A percentile compares a stretch with the other conserved stretches of the same genome.
phyloP scores from a whole-genome alignment of 2,329 filamentous ascomycete genomes.

The Aaosphaeria pasadenensis region DNA sequence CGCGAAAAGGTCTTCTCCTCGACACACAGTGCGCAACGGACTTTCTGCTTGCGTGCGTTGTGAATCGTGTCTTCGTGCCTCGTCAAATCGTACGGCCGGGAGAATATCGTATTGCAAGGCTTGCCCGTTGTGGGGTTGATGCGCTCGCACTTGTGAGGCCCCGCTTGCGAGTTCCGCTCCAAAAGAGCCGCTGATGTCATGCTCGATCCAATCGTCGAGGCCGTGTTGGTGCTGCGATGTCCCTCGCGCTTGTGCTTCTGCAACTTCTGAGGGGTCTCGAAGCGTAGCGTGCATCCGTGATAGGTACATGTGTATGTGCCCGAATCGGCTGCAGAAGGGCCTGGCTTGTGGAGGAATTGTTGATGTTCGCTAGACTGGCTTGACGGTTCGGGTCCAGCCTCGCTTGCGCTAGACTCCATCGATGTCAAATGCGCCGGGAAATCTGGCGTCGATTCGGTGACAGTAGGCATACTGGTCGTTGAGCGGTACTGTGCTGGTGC shows the following conservation, averaged over 20 bases:
- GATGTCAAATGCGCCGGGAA: conserved; percentile 59
- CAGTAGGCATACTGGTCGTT: conserved; percentile 23
- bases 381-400: conserved; percentile 44
- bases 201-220: conserved; percentile 12
- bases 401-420: conserved; percentile 61
- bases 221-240: conserved; percentile 58
- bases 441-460: conserved; percentile 48
- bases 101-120: conserved; percentile 91
- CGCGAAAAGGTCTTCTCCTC: conserved; percentile 97
- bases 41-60: conserved; percentile 90
- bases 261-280: conserved; percentile 80
- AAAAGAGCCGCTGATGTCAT: conserved; percentile 56
- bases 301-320: conserved; percentile 97
- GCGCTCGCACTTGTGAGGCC: conserved; percentile 87
- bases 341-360: conserved; percentile 50
- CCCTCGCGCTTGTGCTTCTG: conserved; percentile 96
- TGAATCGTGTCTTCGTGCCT: conserved; percentile 97
- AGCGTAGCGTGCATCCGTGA: conserved; percentile 82
- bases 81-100: conserved; percentile 91
- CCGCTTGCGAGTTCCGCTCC: conserved; percentile 78
- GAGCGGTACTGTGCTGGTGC: conserved; percentile 31
- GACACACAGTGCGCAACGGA: conserved; percentile 86
- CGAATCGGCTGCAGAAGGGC: conserved; percentile 66
- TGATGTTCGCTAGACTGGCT: conserved; percentile 39
- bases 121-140: conserved; percentile 95